Percentiles rank a stretch among this genome's conserved stretches.
Conservation (phyloP, 768 basidiomycete species). For the Mrakia frigida region DNA sequence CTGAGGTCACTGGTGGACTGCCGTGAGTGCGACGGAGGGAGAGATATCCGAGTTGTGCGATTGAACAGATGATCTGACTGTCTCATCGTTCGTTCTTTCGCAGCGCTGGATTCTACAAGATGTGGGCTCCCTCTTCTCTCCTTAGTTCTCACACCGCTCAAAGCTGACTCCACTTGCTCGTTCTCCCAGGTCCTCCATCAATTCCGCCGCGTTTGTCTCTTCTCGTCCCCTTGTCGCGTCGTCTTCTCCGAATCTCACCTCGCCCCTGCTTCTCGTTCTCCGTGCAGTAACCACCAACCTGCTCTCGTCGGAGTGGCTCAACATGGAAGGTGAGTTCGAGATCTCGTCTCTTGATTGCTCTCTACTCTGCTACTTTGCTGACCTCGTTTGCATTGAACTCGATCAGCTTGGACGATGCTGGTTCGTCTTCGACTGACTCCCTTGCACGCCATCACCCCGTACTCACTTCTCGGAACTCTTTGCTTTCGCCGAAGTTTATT, state of each 20-base stretch:
- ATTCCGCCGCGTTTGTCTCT: constrained; percentile 14
- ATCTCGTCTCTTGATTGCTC: not conserved
- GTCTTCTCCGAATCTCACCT: not conserved
- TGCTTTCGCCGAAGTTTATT: constrained; percentile 18
- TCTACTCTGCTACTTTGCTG: too few species aligned
- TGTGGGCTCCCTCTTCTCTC: not conserved
- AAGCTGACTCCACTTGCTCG: too few species aligned
- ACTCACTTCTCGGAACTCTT: too few species aligned
- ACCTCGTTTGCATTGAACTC: too few species aligned
- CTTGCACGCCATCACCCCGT: too few species aligned
- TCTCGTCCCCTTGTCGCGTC: not conserved
- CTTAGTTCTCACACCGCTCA: too few species aligned
- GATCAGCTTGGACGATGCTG: not conserved
- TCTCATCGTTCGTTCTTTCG: too few species aligned
- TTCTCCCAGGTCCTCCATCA: constrained; percentile 19
- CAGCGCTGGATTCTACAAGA: constrained; percentile 17
- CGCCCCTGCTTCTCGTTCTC: not conserved
- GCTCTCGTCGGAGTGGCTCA: constrained; percentile 28
- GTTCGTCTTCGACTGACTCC: not conserved
- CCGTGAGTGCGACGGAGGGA: not conserved
- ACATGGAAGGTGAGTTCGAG: constrained; percentile 23
- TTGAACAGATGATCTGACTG: too few species aligned
- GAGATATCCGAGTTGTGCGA: too few species aligned
- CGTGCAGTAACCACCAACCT: constrained; percentile 25
- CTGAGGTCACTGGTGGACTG: constrained; percentile 24